Evolutionary conservation across 306 rosid species (phyloP).

Genomic region (Styphnolobium japonicum): DNA sequence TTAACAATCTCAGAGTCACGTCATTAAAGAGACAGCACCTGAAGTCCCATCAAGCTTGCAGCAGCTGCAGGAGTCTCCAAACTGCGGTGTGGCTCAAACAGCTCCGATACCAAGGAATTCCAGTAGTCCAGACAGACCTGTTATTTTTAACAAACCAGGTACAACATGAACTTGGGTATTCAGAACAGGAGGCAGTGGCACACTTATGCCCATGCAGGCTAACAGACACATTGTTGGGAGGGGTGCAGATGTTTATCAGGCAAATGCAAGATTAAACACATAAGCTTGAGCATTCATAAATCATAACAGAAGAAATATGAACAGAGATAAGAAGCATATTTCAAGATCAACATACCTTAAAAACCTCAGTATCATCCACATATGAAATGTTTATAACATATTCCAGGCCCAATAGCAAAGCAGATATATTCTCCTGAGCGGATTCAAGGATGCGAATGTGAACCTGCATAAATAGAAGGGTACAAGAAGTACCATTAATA

Average conservation of each 20-base stretch:
- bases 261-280: neutral
- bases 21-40: constrained; percentile 52
- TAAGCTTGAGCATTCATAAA: neutral
- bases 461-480: constrained; percentile 42
- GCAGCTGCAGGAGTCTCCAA: constrained; percentile 45
- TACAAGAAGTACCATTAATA: neutral
- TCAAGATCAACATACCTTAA: constrained; percentile 55
- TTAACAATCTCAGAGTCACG: neutral
- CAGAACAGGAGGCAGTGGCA: neutral
- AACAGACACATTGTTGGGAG: neutral
- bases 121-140: constrained; percentile 98
- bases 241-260: neutral
- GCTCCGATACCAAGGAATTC: constrained; percentile 86
- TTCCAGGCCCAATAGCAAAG: constrained; percentile 87
- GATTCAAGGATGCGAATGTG: constrained; percentile 83
- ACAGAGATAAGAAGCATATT: neutral
- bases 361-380: constrained; percentile 95
- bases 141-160: constrained; percentile 17
- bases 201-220: neutral
- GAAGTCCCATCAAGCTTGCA: constrained; percentile 50
- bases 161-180: neutral
- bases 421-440: constrained; percentile 70
- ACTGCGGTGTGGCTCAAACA: constrained; percentile 46
- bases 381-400: constrained; percentile 91
- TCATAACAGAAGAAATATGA: neutral